Evolutionary conservation across 208 protist genomes (phyloP), one percentile per base, ranked within the genome.

Genomic region (Leishmania martiniquensis): DNA sequence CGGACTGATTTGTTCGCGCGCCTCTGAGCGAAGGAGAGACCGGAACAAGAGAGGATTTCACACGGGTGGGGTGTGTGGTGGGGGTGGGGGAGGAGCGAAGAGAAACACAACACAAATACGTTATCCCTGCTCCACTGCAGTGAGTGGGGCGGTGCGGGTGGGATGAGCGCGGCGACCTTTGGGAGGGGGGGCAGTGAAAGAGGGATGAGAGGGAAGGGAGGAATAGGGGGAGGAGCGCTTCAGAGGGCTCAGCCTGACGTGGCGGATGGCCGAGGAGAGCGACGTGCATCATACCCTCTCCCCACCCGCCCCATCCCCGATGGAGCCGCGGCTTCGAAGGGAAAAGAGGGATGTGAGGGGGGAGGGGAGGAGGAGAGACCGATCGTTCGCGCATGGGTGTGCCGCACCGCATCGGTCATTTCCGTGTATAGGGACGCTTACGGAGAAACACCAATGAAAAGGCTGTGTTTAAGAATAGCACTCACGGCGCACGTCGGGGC

Each of bases 41-140:
- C n/a, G n/a, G n/a, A n/a, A n/a, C n/a, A n/a, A n/a, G n/a, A n/a
- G n/a, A n/a, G n/a, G n/a, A n/a, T n/a, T n/a, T n/a, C 37, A 66
- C 34, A 66, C 3, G 60, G 15, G 44, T 6, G 22, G 29, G 57
- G 32, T 42, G 5, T 32, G n/a, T 6, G 55, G 10, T 62, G 39
- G 45, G n/a, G 13, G 42, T 2, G 37, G 15, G 34, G 39, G 51
- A 49, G 81, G 47, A 67, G 79, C 49, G 45, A 44, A 12, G 17
- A 37, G n/a, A 51, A 39, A 42, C 3, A 17, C 25, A 69, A 74
- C 52, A 25, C 63, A 22, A 57, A 9, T 13, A 69, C 76, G 68
- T 67, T 45, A 10, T 47, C 76, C 62, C 69, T 39, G 63, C 66
- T 72, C 37, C 62, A 67, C 62, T 1, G 37, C 34, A 44, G 37